Evolutionary conservation across 129 eudicot genomes (phyloP).

Genomic region (Pseudognaphalium luteoalbum): DNA sequence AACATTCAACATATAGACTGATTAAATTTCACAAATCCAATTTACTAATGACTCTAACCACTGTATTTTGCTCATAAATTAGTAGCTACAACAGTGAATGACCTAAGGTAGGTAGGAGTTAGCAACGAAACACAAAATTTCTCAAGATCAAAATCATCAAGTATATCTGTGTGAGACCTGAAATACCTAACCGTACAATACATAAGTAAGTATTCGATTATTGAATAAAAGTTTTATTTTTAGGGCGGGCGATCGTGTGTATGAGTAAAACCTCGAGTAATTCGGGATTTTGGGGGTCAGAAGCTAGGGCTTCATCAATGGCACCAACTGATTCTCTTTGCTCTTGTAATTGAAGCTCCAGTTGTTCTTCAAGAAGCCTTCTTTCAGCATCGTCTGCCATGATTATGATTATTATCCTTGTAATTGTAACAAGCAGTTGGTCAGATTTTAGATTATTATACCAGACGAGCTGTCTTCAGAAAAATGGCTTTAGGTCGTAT

Average conservation of each 20-base stretch:
- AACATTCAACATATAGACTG: too few relatives aligned
- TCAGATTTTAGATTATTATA: too few relatives aligned
- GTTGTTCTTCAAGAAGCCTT: slow-evolving; percentile 70
- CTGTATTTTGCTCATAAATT: too few relatives aligned
- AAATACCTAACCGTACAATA: neutral
- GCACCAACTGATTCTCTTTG: slow-evolving; percentile 70
- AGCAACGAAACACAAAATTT: too few relatives aligned
- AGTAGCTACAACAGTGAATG: too few relatives aligned
- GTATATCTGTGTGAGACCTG: neutral
- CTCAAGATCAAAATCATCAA: too few relatives aligned
- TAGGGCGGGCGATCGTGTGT: slow-evolving; percentile 11
- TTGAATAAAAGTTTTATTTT: neutral
- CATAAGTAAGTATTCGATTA: neutral
- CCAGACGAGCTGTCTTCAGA: neutral
- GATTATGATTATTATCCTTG: neutral
- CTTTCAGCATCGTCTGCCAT: slow-evolving; percentile 85
- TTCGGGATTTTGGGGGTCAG: slow-evolving; percentile 73
- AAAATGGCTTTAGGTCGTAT: slow-evolving; percentile 8
- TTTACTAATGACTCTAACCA: too few relatives aligned
- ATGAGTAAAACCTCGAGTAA: slow-evolving; percentile 53
- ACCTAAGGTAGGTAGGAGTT: too few relatives aligned
- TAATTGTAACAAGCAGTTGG: neutral
- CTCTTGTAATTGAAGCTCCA: slow-evolving; percentile 79
- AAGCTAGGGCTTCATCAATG: slow-evolving; percentile 60
- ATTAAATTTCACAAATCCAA: too few relatives aligned